Percentiles rank a stretch among this genome's conserved stretches.
These are phyloP conservation scores for Cordyceps farinosa DNA, from an alignment of 2,329 filamentous ascomycete genomes.

Conservation along the genomic window DNA sequence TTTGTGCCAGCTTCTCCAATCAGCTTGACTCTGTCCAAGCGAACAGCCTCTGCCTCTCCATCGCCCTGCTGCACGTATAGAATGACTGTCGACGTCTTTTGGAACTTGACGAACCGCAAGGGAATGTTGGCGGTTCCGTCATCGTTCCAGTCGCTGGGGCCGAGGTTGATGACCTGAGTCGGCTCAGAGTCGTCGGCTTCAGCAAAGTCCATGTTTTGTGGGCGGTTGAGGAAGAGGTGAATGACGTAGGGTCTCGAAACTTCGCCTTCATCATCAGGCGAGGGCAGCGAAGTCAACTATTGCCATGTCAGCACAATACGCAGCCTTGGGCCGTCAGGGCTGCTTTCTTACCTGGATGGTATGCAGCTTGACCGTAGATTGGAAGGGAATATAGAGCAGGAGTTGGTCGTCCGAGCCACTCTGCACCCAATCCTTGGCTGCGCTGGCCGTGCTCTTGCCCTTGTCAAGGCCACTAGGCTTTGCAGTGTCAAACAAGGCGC, in stretches of 20 bases:
- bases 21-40: constrained; percentile 73
- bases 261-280: constrained; percentile 65
- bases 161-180: constrained; percentile 75
- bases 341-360: constrained; percentile 58
- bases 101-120: constrained; percentile 94
- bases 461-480: constrained; percentile 64
- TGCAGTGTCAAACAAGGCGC: constrained; percentile 65
- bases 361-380: constrained; percentile 83
- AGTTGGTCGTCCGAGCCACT: constrained; percentile 97
- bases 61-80: constrained; percentile 87
- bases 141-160: constrained; percentile 74
- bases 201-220: constrained; percentile 89
- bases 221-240: constrained; percentile 81
- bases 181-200: constrained; percentile 84
- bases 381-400: constrained; percentile 88
- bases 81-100: constrained; percentile 82
- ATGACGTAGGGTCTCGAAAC: constrained; percentile 76
- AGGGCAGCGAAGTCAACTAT: constrained; percentile 76
- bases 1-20: constrained; percentile 91
- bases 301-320: constrained; percentile 16
- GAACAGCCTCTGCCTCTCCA: constrained; percentile 77
- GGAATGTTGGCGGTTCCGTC: constrained; percentile 69
- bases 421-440: constrained; percentile 78
- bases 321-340: neutral
- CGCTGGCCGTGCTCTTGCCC: constrained; percentile 45